phyloP scores from a whole-genome alignment of 164 flowering plant species.

The Aristolochia fimbriata region DNA sequence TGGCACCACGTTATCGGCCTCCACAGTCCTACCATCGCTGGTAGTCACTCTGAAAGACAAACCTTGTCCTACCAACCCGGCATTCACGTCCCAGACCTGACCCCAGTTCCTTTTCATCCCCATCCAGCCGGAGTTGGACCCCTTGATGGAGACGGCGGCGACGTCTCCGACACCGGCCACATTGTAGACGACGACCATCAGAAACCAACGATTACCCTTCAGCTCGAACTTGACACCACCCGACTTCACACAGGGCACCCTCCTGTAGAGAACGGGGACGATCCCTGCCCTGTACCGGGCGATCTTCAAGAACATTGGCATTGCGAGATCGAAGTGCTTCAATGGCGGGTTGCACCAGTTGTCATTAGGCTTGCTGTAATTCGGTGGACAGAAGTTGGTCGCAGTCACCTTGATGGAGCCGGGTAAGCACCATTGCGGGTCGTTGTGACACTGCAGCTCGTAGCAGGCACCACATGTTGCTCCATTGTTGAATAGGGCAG shows the following conservation, averaged over 20 bases:
- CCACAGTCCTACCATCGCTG: constrained; percentile 17
- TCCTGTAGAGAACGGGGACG: constrained; percentile 8
- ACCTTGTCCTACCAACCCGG: constrained; percentile 17
- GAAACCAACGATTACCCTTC: constrained; percentile 30
- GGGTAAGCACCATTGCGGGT: constrained; percentile 9
- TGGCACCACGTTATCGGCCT: constrained; percentile 21
- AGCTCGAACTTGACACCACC: constrained; percentile 42
- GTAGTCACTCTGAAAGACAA: constrained; percentile 32
- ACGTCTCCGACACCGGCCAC: constrained; percentile 40
- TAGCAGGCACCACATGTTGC: constrained; percentile 17
- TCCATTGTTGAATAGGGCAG: constrained; percentile 12
- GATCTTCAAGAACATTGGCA: constrained; percentile 16
- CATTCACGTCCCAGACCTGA: constrained; percentile 27
- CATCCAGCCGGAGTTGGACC: constrained; percentile 15
- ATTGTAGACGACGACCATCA: constrained; percentile 25
- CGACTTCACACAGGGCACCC: constrained; percentile 17
- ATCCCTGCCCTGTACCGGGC: constrained; percentile 15
- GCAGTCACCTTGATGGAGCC: constrained; percentile 9
- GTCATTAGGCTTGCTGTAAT: constrained; percentile 12
- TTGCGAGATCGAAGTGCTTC: constrained; percentile 17
- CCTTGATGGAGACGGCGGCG: constrained; percentile 19
- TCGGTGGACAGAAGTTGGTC: constrained; percentile 12
- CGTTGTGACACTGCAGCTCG: constrained; percentile 13
- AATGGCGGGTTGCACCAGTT: constrained; percentile 12
- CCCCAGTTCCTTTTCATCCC: constrained; percentile 42